A percentile compares a stretch with the other conserved stretches of the same genome.
These are phyloP conservation scores for Neurospora crassa DNA, from an alignment of 2,329 filamentous ascomycete species.

Conservation along the genomic window DNA sequence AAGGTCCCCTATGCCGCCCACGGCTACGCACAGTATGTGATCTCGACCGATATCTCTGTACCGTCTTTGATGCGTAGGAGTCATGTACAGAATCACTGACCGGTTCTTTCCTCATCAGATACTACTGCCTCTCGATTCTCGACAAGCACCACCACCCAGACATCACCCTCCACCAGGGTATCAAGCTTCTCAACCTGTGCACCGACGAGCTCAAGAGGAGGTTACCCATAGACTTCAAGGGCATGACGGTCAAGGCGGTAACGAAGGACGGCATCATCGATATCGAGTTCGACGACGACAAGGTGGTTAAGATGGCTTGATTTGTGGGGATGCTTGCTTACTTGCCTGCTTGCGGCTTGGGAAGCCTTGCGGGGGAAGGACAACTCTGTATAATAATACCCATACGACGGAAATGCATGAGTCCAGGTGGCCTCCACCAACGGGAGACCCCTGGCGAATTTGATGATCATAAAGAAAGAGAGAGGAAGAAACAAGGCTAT, in stretches of 20 bases:
- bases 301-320: constrained; percentile 54
- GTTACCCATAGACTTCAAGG: constrained; percentile 98
- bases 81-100: not conserved
- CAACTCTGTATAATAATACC: not conserved
- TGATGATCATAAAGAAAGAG: not conserved
- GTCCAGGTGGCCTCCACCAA: not conserved
- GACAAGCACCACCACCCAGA: constrained; percentile 98
- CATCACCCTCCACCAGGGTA: constrained; percentile 77
- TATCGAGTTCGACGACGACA: constrained; percentile 76
- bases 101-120: constrained; percentile 40
- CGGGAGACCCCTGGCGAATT: not conserved
- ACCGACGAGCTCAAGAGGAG: constrained; percentile 94
- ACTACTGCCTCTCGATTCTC: constrained; percentile 95
- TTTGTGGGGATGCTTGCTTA: not conserved
- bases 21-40: constrained; percentile 86
- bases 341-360: not conserved
- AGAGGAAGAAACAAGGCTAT: not conserved
- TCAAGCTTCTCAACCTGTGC: constrained; percentile 90
- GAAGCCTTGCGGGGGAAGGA: not conserved
- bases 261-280: constrained; percentile 88
- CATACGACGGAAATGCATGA: not conserved
- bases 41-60: not conserved
- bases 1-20: constrained; percentile 92
- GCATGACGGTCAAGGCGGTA: constrained; percentile 85
- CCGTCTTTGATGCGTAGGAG: not conserved